A percentile compares a stretch with the other conserved stretches of the same genome.
phyloP scores from a whole-genome alignment of 345 rosid genomes.

The Psidium friedrichsthalianum region DNA sequence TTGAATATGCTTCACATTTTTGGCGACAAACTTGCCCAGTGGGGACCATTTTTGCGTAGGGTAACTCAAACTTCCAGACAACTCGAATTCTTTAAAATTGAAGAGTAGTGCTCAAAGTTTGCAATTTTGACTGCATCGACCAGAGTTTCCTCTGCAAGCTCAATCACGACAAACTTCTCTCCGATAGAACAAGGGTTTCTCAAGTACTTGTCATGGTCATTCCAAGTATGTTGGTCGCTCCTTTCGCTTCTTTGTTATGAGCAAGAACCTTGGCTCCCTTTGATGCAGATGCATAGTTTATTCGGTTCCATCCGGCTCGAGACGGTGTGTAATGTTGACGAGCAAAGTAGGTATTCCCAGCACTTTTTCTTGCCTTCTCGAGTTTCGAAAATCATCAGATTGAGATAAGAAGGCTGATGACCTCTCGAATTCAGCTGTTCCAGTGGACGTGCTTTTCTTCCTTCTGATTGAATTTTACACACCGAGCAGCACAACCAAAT shows the following conservation, averaged over 20 bases:
- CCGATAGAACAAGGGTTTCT: constrained; percentile 77
- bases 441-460: constrained; percentile 6
- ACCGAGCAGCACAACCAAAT: constrained; percentile 31
- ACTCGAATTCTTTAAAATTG: constrained; percentile 63
- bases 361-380: constrained; percentile 33
- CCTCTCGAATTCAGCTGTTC: constrained; percentile 14
- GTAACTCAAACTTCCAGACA: constrained; percentile 69
- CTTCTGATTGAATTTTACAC: constrained; percentile 22
- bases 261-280: constrained; percentile 88
- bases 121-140: constrained; percentile 85
- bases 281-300: constrained; percentile 72
- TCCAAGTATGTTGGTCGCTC: constrained; percentile 74
- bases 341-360: constrained; percentile 23
- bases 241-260: constrained; percentile 86
- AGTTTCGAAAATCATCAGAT: constrained; percentile 50
- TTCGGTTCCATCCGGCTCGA: constrained; percentile 79
- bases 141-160: constrained; percentile 77
- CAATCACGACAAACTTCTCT: constrained; percentile 71
- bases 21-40: constrained; percentile 54
- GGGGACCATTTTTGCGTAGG: constrained; percentile 62
- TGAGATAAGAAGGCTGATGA: constrained; percentile 31
- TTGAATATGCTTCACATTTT: constrained; percentile 70
- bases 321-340: constrained; percentile 58
- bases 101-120: constrained; percentile 82
- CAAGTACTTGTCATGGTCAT: constrained; percentile 73